phyloP scores from a whole-genome alignment of 1,284 basidiomycete genomes.

The Apiotrichum domesticum region DNA sequence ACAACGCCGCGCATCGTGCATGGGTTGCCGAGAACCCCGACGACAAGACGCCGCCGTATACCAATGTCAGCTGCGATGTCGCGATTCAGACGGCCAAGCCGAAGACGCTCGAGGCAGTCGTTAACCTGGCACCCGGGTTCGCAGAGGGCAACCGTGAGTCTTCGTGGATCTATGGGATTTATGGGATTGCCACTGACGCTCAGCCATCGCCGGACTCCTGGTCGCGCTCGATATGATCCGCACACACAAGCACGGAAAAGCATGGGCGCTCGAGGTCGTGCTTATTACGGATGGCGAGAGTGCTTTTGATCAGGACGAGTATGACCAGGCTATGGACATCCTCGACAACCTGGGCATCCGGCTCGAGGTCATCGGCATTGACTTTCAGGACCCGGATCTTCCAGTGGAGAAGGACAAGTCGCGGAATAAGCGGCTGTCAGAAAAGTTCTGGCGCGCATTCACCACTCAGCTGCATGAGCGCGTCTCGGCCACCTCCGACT shows the following conservation, averaged over 20 bases:
- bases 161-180: too few species aligned
- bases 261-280: conserved; percentile 75
- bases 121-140: conserved; percentile 56
- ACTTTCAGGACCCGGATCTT: conserved; percentile 26
- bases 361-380: conserved; percentile 54
- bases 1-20: conserved; percentile 60
- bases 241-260: conserved; percentile 55
- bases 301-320: conserved; percentile 52
- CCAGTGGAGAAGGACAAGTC: conserved; percentile 38
- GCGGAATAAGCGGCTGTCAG: conserved; percentile 57
- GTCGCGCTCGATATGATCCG: conserved; percentile 67
- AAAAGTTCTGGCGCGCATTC: conserved; percentile 61
- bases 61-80: conserved; percentile 70
- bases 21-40: conserved; percentile 30
- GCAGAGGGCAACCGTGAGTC: conserved; percentile 39
- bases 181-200: not conserved
- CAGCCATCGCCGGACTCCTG: conserved; percentile 80
- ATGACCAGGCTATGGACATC: conserved; percentile 61
- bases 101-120: conserved; percentile 65
- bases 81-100: conserved; percentile 70
- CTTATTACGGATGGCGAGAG: conserved; percentile 68
- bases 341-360: conserved; percentile 59
- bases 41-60: conserved; percentile 52
- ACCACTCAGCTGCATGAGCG: conserved; percentile 50
- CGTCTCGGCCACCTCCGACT: conserved; percentile 41